Evolutionary conservation across 2,329 filamentous ascomycete species (phyloP), one percentile per base, ranked within the genome.

Genomic region (Aspergillus spinulosporus): DNA sequence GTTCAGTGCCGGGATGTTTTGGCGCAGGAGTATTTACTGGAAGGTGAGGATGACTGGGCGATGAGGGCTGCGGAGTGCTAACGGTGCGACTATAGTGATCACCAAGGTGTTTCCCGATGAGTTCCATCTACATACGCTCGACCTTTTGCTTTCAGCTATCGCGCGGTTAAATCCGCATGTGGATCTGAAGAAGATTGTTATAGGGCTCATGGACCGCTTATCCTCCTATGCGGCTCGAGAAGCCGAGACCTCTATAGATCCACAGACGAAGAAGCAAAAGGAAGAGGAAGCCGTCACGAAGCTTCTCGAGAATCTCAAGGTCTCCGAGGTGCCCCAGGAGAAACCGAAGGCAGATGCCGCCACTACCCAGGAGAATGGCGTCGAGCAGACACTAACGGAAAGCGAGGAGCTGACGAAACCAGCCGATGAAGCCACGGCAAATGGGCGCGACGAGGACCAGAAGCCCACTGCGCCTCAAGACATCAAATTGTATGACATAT

Each of bases 71-170:
- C 9, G 26, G 14, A 36, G 12, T 61, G 55, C 64, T 61, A 56
- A 62, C 14, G 37, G 28, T 8, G 5, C 52, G 44, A n/a, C 14
- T 49, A 37, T 60, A 85, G 94, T 99, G 61, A 96, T 99, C 63
- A 99, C 93, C 3, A 95, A 99, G 74, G 94, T 97, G 51, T 99
- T 99, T 78, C 94, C 94, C 0, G 94, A 99, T 75, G 94, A 99
- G 71, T 99, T 93, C 72, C 95, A 99, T 74, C 84, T 99, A 26
- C 92, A 99, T 71, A 99, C 94, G 0, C 84, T 99, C 32, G 94
- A 97, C 70, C 89, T 97, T 71, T 90, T 99, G 72, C 85, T 99
- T 34, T 94, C 89, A 6, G 94, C 94, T 5, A 96, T 96, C 34
- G 91, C 93, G 11, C 84, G 93, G 56, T 81, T 99, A 37, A 97